Evolutionary conservation across 352 stramenopile species (phyloP), one percentile per base, ranked within the genome.

Genomic region (Blastocystis sp.): DNA sequence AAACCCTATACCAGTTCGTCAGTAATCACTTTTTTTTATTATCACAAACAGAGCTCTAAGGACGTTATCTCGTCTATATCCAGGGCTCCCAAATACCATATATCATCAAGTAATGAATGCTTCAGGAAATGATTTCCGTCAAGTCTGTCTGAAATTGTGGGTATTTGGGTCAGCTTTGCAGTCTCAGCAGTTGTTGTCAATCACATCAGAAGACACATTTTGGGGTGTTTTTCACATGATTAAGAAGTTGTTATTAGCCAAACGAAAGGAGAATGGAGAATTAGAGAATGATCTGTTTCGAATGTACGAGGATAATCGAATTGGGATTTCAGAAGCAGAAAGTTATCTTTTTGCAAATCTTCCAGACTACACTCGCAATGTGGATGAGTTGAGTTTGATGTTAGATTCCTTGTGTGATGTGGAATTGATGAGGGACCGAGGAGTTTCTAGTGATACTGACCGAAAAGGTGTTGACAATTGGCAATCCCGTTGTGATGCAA

Each of bases 181-280:
- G 5, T 33, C 19, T 54, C 22, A 68, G 17, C 27, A 44, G 19
- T 19, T 27, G 30, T 3, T 51, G 64, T 24, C 44, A 1, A 22
- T 22, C 5, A 62, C 56, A 33, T n/a, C 19, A 7, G 64, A 51
- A 48, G 73, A 84, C 56, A 27, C 73, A 1, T 84, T 66, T 35
- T 84, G 73, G 73, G 73, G 73, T 3, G 19, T 84, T 9, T 84
- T 84, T 40, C 73, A 84, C 27, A 84, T 84, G 73, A 42, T 84
- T 24, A 84, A 84, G 73, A 84, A 84, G 56, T 24, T 84, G 27
- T 56, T 84, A 37, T 35, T 84, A 24, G 73, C n/a, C 2, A 84
- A 84, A 30, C 73, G 73, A 35, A 3, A 44, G 7, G 19, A 35
- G 1, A 51, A 68, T 22, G 73, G 73, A 6, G 53, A 42, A 30